A percentile compares a stretch with the other conserved stretches of the same genome.
These are phyloP conservation scores for Quercus wislizeni DNA, from an alignment of 306 rosid genomes.

Conservation along the genomic window DNA sequence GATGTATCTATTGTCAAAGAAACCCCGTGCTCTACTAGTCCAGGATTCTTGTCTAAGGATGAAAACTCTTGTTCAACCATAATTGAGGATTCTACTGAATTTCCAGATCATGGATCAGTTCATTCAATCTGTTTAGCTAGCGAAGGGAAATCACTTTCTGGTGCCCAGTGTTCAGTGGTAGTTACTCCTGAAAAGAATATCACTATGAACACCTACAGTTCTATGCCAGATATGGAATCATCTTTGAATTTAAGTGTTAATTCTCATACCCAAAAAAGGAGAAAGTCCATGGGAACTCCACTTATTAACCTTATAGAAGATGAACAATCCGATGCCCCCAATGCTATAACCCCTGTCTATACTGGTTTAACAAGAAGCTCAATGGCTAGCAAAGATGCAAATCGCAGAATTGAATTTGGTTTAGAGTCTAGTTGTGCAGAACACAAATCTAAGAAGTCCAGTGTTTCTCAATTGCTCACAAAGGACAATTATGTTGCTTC, in stretches of 20 bases:
- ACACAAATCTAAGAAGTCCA: constrained; percentile 23
- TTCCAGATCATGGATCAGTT: constrained; percentile 33
- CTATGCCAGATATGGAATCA: constrained; percentile 54
- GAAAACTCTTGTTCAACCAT: constrained; percentile 42
- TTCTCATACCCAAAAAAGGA: constrained; percentile 72
- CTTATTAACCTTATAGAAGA: constrained; percentile 40
- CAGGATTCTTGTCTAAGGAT: constrained; percentile 42
- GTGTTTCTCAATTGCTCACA: constrained; percentile 26
- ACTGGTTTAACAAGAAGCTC: constrained; percentile 26
- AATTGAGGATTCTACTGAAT: constrained; percentile 48
- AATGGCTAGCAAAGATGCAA: constrained; percentile 29
- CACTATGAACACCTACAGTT: constrained; percentile 27
- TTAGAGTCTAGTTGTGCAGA: constrained; percentile 20
- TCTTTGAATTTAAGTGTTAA: constrained; percentile 69
- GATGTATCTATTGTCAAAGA: constrained; percentile 53
- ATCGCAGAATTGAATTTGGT: constrained; percentile 43
- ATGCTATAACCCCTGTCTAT: constrained; percentile 38
- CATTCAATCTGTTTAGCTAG: constrained; percentile 23
- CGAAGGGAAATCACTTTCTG: constrained; percentile 35
- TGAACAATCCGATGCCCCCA: constrained; percentile 33
- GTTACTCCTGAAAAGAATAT: constrained; percentile 59
- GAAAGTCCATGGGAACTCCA: constrained; percentile 45
- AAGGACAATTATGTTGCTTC: constrained; percentile 23
- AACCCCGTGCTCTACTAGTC: constrained; percentile 53
- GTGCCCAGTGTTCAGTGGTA: constrained; percentile 32